Base-by-base conservation (phyloP, 805 yeast genomes). In the Candida endomychidarum region DNA sequence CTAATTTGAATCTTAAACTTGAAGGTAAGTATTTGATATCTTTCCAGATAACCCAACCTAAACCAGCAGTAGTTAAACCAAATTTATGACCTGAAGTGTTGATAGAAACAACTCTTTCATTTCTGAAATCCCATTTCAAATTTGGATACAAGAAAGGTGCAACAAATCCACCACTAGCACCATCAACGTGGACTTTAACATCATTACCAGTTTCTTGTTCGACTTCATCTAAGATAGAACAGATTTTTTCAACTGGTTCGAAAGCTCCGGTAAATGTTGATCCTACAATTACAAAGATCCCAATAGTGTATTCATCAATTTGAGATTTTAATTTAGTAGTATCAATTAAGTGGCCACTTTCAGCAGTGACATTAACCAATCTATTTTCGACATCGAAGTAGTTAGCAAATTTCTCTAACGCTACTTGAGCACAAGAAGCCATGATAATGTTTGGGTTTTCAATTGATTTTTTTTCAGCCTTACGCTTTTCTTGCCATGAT, bases 391-490 rank as follows among this genome's bases (percentile, higher is more conserved):
- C 96, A 53, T 89, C 96, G 63, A 89, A 90, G 65, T 89, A 89
- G 37, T 96, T 72, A 11, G 96, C 96, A 65, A 90, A 90, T 67
- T 89, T 89, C 65, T 89, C 96, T 53, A 90, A 70, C 0, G 96
- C 96, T 34, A 90, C 96, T 65, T 89, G 97, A 40, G 91, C 93
- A 61, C 91, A 86, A 23, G 91, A 72, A 8, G 96, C 95, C 96
- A 89, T 88, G 47, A 89, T 65, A 55, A 89, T 86, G 61, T 89
- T 89, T 41, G 96, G 97, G 40, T 76, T 76, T 18, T 63, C 74
- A 36, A 59, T 63, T 36, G 81, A 74, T 48, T 78, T 77, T 4
- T 90, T 90, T 21, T 68, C 70, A 1, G 67, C 78, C 54, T 62
- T 70, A 53, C 84, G 77, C 49, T 66, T 73, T 19, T 70, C 78